Evolutionary conservation across 1,139 yeast genomes (phyloP), one percentile per base, ranked within the genome.

Genomic region (Entelexis paramagnoliae): DNA sequence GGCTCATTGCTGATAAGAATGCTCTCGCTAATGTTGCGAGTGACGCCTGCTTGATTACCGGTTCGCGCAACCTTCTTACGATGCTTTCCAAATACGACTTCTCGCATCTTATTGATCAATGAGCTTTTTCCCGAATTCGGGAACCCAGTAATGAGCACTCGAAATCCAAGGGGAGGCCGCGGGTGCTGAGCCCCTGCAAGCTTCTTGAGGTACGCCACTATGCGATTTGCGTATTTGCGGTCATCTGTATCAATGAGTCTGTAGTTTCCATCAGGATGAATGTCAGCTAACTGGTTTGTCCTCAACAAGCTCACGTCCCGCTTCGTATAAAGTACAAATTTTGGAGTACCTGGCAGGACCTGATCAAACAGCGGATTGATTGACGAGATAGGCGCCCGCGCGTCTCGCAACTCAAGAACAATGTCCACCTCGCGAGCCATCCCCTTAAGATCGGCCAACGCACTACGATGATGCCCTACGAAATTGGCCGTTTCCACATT

Each of bases 61-160:
- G 95, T 87, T 51, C 70, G 69, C 0, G 95, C 96, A 1, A 86
- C 97, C 62, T 83, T 83, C 55, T 72, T 72, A 4, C 51, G 46
- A 1, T 24, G 57, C 28, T 63, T 58, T 4, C 62, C 61, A 51
- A 71, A 65, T 2, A 87, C 86, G 2, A 76, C 76, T 22, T 72
- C 72, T 52, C 96, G 69, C 49, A 91, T 68, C 0, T 83, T 74
- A 63, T 91, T 91, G 13, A 89, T 82, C 52, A 91, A 68, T 0
- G 95, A 83, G n/a, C 95, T 85, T 66, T 91, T 91, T 1, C 98
- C 98, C n/a, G 88, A 95, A 65, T 91, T 91, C 0, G 98, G 98
- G 94, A 91, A 85, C 0, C 98, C 98, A 11, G 84, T 80, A 47
- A 91, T 79, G 72, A 89, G 72, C 50, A 84, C 66, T 35, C 89